Base-by-base conservation (phyloP, 1,284 basidiomycete genomes). In the Naganishia liquefaciens region DNA sequence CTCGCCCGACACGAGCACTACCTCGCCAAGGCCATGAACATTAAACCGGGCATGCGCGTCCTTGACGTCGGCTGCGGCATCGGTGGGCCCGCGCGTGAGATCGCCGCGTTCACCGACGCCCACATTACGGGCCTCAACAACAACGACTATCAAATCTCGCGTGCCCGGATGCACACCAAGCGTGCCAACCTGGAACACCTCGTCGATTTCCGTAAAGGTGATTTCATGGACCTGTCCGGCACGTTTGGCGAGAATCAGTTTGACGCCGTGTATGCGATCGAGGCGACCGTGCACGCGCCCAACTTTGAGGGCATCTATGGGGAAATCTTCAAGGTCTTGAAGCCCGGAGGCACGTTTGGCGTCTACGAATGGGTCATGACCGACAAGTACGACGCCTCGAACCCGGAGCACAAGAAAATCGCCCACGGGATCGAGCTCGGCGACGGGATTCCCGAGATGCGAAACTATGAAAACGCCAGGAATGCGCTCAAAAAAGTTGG, bases 281-380 rank as follows among this genome's bases (percentile, higher is more conserved):
- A 99, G 82, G 95, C 95, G 2, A 99, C 96, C 27, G 90, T 91
- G 65, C 95, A 99, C 76, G 94, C 95, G 2, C 95, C 95, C 15
- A 87, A 88, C 50, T 98, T 89, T 83, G 94, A 97, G 76, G 94
- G 93, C 68, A 90, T 98, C 46, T 99, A 99, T 75, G 87, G 88
- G 47, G 87, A 99, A 81, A 96, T 99, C 76, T 85, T 86, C 79
- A 91, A 91, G 81, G 90, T 97, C 30, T 85, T 99, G 75, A 99
- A 99, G 83, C 95, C 95, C 6, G 95, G 94, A 81, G 95, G 95
- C 72, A 83, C 90, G 46, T 97, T 97, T 78, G 94, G 93, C 76
- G 88, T 97, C 50, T 98, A 98, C 81, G 95, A 98, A 77, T 99
- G 95, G 95, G 90, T 88, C 80, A 97, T 99, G 94, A 98, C 95